Base-by-base conservation (phyloP, 108 stramenopile genomes). In the Bacterosira constricta region DNA sequence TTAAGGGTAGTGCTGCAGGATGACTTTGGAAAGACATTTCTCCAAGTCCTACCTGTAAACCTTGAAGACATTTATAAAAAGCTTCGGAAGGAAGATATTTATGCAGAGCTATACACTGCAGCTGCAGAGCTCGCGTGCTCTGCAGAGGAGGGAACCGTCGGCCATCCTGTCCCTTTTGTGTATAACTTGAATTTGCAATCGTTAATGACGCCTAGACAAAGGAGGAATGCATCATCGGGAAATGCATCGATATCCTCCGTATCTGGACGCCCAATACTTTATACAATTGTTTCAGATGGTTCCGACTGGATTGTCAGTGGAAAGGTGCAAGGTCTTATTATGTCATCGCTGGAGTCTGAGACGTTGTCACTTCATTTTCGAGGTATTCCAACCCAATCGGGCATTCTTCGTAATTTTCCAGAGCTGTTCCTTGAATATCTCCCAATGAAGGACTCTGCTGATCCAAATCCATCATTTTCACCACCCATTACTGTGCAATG, bases 221-320 rank as follows among this genome's bases (percentile, higher is more conserved):
- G 63, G 63, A 66, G 34, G 30, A 53, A 39, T 42, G 23, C 63
- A 21, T 72, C 62, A 25, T 18, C 32, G 32, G 38, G 63, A 42
- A 50, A 65, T 17, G 26, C 34, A 41, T 65, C 75, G 9, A 32
- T 59, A 5, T 30, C 54, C 15, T 65, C 70, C 12, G 66, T 58
- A 46, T 62, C 37, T 17, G 53, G 59, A 63, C 75, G 71, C 36
- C 65, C 44, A 3, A 52, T 71, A 11, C 53, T 79, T 31, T 88
- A 80, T 67, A 83, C 69, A 35, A 86, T 88, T 31, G 30, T 69
- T 35, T 79, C 84, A 18, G 81, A 75, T 39, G 82, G 69, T 5
- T 74, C 75, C 20, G 66, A 86, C 45, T 90, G 90, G 90, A 76
- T 90, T 21, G 62, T 90, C 9, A 85, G 83, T 27, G 80, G 80